These are phyloP conservation scores for Trifolium pratense DNA, from an alignment of 306 rosid species.

Conservation along the genomic window DNA sequence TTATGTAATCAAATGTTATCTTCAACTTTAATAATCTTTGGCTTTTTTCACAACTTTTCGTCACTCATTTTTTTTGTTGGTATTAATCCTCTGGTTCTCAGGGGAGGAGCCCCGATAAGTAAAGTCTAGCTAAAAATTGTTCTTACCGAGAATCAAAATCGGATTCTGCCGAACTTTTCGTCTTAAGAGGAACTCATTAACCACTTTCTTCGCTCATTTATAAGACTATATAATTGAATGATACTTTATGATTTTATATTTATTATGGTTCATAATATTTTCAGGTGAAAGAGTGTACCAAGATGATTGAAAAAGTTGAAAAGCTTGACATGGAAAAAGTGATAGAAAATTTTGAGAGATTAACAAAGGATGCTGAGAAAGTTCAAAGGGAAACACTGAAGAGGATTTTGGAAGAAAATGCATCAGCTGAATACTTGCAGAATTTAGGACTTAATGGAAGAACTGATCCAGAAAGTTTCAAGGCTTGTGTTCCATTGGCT, in stretches of 20 bases:
- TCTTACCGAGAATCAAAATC: too few species aligned
- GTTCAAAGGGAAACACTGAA: conserved; percentile 72
- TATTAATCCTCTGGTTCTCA: too few species aligned
- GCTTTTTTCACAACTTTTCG: neutral
- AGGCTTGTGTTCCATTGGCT: conserved; percentile 74
- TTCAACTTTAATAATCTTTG: conserved; percentile 1
- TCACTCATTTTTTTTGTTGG: neutral
- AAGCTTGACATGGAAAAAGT: conserved; percentile 64
- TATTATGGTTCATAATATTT: neutral
- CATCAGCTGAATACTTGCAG: conserved; percentile 76
- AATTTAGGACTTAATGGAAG: conserved; percentile 70
- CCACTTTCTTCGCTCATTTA: too few species aligned
- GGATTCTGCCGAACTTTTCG: too few species aligned
- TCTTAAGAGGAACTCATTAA: too few species aligned
- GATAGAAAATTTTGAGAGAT: conserved; percentile 75
- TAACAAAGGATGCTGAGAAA: conserved; percentile 72
- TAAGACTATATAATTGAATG: neutral
- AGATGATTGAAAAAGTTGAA: conserved; percentile 76
- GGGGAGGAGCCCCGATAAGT: too few species aligned
- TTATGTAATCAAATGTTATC: conserved; percentile 4
- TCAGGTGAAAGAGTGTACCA: conserved; percentile 39
- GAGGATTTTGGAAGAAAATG: conserved; percentile 77
- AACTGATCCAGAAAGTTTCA: conserved; percentile 82
- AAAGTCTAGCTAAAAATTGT: too few species aligned
- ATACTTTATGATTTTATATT: too few species aligned